Evolutionary conservation across 441 rosid genomes (phyloP), one percentile per base, ranked within the genome.

Genomic region (Cnidoscolus chayamansa): DNA sequence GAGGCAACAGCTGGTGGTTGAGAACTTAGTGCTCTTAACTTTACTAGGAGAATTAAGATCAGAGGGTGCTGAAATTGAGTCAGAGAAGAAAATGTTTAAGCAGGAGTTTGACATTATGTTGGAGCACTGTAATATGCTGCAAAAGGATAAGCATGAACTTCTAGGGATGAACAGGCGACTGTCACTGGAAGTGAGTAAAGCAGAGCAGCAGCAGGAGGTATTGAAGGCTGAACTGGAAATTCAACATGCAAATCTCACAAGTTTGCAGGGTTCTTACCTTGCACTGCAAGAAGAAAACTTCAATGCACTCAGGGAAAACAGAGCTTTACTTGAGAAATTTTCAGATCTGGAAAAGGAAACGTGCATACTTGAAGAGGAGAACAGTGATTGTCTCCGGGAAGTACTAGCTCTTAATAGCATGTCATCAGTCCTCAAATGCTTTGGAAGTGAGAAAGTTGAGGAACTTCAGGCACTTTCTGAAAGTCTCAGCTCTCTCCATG

Each of bases 331-430:
- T 57, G 49, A 80, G 81, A 85, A 85, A 69, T 71, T 86, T 74
- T 73, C 81, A 68, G 79, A 81, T 63, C 75, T 87, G 73, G 82
- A 82, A 81, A 85, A 79, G 77, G 84, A 88, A 72, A 84, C 83
- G 81, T 30, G 32, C 49, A 32, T 74, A 54, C 88, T 85, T 71
- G 88, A 86, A 76, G 92, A 88, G 79, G 96, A 96, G 79, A 90
- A 86, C 71, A 54, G 61, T 58, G 80, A 72, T 61, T 57, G 82
- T 77, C 73, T 90, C 72, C 80, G 76, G 70, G 94, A 96, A 77
- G 87, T 82, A 60, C 65, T 87, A 55, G 78, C 85, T 70, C 77
- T 86, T 71, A 57, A 83, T 65, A 87, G 37, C 76, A 78, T 81
- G 71, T 87, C 89, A 56, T 59, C 80, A 70, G 84, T 91, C 81